phyloP scores from a whole-genome alignment of 306 rosid genomes.

The Castanea mollissima region DNA sequence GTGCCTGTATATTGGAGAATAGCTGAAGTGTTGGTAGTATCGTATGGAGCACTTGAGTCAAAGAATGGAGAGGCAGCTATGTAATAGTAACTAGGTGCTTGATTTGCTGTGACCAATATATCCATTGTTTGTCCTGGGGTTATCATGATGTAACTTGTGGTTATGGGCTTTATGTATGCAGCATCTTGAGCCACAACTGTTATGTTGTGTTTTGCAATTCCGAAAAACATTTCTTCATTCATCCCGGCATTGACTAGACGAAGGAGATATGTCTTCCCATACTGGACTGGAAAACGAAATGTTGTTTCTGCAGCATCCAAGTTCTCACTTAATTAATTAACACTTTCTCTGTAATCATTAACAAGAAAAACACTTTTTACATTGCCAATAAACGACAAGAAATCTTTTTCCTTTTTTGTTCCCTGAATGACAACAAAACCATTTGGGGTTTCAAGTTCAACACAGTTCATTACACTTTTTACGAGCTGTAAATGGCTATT shows the following conservation, averaged over 20 bases:
- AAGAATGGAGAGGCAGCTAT: constrained; percentile 26
- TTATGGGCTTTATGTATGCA: constrained; percentile 36
- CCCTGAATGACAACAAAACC: no score
- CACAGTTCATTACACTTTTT: no score
- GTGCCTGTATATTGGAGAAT: constrained; percentile 25
- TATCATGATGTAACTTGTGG: constrained; percentile 30
- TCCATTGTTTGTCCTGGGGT: constrained; percentile 53
- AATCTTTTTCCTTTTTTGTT: no score
- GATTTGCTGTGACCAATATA: constrained; percentile 33
- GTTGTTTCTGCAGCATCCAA: background rate
- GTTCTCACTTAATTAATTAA: background rate
- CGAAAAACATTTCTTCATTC: constrained; percentile 39
- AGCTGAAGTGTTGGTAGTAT: constrained; percentile 27
- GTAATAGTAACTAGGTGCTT: constrained; percentile 19
- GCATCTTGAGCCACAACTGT: constrained; percentile 35
- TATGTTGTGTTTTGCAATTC: constrained; percentile 33
- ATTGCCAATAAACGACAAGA: no score
- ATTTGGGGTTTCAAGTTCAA: no score
- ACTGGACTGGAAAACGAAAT: background rate
- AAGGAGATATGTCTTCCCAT: constrained; percentile 23
- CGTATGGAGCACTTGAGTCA: background rate
- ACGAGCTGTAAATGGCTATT: no score
- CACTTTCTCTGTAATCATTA: no score
- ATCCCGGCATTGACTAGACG: constrained; percentile 15
- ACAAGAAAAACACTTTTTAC: no score